Evolutionary conservation across 1,139 yeast species (phyloP), one percentile per base, ranked within the genome.

Genomic region (Wickerhamomyces sp.): DNA sequence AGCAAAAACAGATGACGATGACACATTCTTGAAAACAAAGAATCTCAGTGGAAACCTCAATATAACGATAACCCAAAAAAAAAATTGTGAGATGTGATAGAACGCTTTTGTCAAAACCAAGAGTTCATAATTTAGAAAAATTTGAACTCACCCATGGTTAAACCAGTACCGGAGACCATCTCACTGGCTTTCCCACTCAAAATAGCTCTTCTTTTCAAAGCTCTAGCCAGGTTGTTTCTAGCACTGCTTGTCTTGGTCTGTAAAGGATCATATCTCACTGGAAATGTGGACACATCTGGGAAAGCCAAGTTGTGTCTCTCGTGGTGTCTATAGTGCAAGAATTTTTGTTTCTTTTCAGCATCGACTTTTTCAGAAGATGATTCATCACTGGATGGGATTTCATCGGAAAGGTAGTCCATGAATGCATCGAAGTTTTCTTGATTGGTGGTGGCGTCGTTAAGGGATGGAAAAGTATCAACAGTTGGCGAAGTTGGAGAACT

Each of bases 141-240:
- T 50, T 65, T 65, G 49, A 70, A 70, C 45, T 72, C 77, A 49
- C 69, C 68, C 47, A 69, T 61, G 44, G 69, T 54, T 44, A 72
- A 64, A 26, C 75, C 73, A 30, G 72, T 62, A 39, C 75, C 68
- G n/a, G n/a, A n/a, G 37, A 72, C 70, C 71, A 71, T 71, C 53
- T 71, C 76, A 44, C 72, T 67, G 29, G 75, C 73, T 47, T 59
- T 65, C 34, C 76, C 77, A 23, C 70, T 58, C 33, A 68, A 49
- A 35, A 71, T 61, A 26, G 72, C 67, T 43, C 70, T 58, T 49
- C 66, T 67, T 42, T 70, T 71, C 47, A 71, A 56, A 11, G 54
- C 54, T 35, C 52, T 46, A 4, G 47, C 22, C 7, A 25, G 27
- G 17, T 31, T 40, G 20, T 30, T 38, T 6, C 27, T 25, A 12